A percentile compares a stretch with the other conserved stretches of the same genome.
These are phyloP conservation scores for Fusarium miscanthi DNA, from an alignment of 2,329 filamentous ascomycete species.

Conservation along the genomic window DNA sequence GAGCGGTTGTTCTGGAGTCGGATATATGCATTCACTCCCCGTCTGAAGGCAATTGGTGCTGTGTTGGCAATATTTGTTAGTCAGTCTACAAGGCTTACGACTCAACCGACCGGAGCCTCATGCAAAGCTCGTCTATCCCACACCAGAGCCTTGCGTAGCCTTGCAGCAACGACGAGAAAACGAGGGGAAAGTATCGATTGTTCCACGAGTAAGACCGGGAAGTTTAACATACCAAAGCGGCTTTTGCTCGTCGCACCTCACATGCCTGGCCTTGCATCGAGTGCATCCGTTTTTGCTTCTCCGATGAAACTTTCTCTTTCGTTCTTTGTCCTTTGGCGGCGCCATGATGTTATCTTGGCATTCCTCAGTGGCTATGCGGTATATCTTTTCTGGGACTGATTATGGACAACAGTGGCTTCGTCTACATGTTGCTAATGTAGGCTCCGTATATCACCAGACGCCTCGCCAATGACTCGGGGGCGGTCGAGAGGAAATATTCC, in stretches of 20 bases:
- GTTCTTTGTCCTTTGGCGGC: constrained; percentile 51
- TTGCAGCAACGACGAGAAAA: constrained; percentile 32
- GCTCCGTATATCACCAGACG: constrained; percentile 41
- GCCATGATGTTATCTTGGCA: constrained; percentile 45
- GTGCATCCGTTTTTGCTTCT: constrained; percentile 53
- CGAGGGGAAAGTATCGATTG: constrained; percentile 22
- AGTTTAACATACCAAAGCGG: constrained; percentile 56
- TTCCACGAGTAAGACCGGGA: constrained; percentile 22
- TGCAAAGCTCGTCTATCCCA: constrained; percentile 40
- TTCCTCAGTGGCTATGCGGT: constrained; percentile 26
- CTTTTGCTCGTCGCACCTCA: constrained; percentile 59
- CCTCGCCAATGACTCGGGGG: constrained; percentile 38
- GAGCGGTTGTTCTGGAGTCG: constrained; percentile 41
- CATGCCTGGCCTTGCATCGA: constrained; percentile 55
- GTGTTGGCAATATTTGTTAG: constrained; percentile 40
- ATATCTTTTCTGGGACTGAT: constrained; percentile 29
- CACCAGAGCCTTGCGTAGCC: constrained; percentile 33
- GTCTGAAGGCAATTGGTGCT: constrained; percentile 60
- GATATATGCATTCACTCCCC: constrained; percentile 56
- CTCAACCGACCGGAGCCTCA: constrained; percentile 18
- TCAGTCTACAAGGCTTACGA: constrained; percentile 21
- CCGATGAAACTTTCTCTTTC: constrained; percentile 53
- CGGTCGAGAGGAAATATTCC: constrained; percentile 43
- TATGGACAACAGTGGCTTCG: constrained; percentile 13
- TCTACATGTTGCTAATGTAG: constrained; percentile 39